Evolutionary conservation across 2,329 filamentous ascomycete genomes (phyloP), one percentile per base, ranked within the genome.

Genomic region (Fusarium paranaense): DNA sequence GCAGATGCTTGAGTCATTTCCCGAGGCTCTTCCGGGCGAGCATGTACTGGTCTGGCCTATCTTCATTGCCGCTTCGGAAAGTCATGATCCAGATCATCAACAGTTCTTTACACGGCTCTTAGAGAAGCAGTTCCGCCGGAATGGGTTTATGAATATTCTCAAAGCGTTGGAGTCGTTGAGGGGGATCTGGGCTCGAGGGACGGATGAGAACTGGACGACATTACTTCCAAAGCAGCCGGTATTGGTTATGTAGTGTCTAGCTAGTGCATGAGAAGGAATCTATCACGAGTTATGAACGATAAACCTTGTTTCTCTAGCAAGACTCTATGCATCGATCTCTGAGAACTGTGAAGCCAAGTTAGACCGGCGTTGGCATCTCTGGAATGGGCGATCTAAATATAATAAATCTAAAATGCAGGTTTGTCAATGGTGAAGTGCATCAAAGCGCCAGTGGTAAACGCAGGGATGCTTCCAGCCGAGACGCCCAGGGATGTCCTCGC

Each of bases 1-100:
- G 16, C 66, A 70, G 9, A 73, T 72, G 2, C 59, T 79, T 4
- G 62, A 76, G 58, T 65, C 75, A 2, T 67, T 79, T 20, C 68
- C 73, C 1, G 60, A 69, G 4, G 67, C 64, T 6, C 64, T 73
- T 0, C 71, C 69, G 0, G 76, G 78, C 9, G 71, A 69, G 40
- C 73, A 78, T 30, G 73, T 78, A 2, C 66, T 78, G 2, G 65
- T 78, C 18, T 78, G 78, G 77, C 73, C 77, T 0, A 73, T 76
- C 1, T 78, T 79, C n/a, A 73, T 79, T 3, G 78, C 72, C 1
- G 77, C 76, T 1, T 78, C 76, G 2, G 75, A 71, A 33, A 75
- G 73, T 22, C 50, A 69, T 22, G 37, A 69, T 2, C 52, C 50
- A 1, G 72, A 78, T 22, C 77, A 79, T 18, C 71, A 70, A 8